Evolutionary conservation across 768 basidiomycete genomes (phyloP), one percentile per base, ranked within the genome.

Genomic region (Russula griseocarnosa): DNA sequence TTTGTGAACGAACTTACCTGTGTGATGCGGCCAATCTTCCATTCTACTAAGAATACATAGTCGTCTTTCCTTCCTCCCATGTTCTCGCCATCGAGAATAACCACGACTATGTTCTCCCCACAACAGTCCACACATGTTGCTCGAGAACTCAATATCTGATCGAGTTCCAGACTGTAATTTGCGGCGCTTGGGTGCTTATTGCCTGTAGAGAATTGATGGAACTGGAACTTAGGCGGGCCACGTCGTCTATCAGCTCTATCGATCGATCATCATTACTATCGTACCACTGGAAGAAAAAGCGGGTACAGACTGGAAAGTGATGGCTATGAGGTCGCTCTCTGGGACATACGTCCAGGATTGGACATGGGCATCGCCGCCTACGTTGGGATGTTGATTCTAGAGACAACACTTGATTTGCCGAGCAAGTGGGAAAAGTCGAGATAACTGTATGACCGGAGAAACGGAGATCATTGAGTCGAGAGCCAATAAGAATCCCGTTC

Each of bases 141-240:
- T 32, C 30, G 58, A 22, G 51, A 8, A 22, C 34, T 40, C 28
- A 11, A 49, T 5, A 64, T 28, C 0, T 55, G 58, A 24, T 60
- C n/a, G 36, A 64, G 54, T 14, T 55, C 53, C n/a, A 60, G n/a
- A 28, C 20, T 26, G 20, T 49, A 26, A 18, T 60, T 60, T 40
- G 53, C 16, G 3, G 63, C 58, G 28, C 38, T 30, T 32, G 63
- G 58, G 38, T 64, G 58, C 6, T 5, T 3, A 24, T 14, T 16
- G 46, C 58, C 58, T 22, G 63, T 64, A 22, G 63, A 64, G 63
- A 64, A 64, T 50, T 64, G 58, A 55, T 55, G 58, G 7, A 64
- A 42, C 18, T 60, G 36, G 3, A 49, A 24, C 36, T 18, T 34
- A n/a, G 30, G 38, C 1, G 14, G 10, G 8, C 36, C 36, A 0